Evolutionary conservation across 805 yeast species (phyloP).

Genomic region (Wickerhamomyces ciferrii): DNA sequence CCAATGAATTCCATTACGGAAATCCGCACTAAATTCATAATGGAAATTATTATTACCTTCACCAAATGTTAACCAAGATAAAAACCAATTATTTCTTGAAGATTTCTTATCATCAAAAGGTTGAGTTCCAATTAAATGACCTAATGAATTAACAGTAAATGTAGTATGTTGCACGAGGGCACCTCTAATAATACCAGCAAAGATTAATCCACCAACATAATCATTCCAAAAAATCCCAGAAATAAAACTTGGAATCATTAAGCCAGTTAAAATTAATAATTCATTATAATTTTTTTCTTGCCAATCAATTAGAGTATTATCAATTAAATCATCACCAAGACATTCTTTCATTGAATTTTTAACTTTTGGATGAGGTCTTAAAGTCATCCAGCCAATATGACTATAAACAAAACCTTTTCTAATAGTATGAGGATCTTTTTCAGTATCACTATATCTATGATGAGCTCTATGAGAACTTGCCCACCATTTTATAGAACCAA

Average conservation of each 20-base stretch:
- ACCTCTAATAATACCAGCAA: constrained; percentile 73
- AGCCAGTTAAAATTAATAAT: constrained; percentile 44
- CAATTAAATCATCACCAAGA: constrained; percentile 56
- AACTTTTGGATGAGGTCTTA: constrained; percentile 57
- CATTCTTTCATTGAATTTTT: constrained; percentile 26
- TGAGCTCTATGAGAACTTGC: constrained; percentile 82
- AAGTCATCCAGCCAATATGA: constrained; percentile 84
- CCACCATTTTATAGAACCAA: constrained; percentile 79
- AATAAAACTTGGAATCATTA: constrained; percentile 60
- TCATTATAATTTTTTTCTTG: constrained; percentile 33
- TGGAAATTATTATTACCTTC: constrained; percentile 93
- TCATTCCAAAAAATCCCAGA: constrained; percentile 71
- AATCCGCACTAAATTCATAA: constrained; percentile 92
- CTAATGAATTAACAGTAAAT: constrained; percentile 73
- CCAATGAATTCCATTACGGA: constrained; percentile 67
- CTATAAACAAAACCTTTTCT: constrained; percentile 77
- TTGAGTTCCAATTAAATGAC: constrained; percentile 72
- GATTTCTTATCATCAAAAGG: constrained; percentile 74
- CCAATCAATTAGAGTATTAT: constrained; percentile 40
- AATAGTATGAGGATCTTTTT: constrained; percentile 81
- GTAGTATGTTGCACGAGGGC: constrained; percentile 75
- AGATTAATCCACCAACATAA: constrained; percentile 69
- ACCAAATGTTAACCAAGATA: constrained; percentile 72
- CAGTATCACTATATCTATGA: constrained; percentile 85
- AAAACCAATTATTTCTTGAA: constrained; percentile 59